Conservation (phyloP, 306 rosid species). For the Coriaria nepalensis region DNA sequence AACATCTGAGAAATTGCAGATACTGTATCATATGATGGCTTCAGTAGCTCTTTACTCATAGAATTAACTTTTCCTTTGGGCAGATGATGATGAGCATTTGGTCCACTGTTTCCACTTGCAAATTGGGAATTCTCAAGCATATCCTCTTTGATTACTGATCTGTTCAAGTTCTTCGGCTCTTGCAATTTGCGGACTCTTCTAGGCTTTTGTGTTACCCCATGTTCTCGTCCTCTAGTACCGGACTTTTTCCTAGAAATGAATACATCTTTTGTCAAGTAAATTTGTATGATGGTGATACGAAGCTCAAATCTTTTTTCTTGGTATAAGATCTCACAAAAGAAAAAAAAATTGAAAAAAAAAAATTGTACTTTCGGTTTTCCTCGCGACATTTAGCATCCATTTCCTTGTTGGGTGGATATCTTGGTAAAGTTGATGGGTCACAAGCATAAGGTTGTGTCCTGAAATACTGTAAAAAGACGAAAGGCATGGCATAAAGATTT, state of each 20-base stretch:
- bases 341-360: not conserved
- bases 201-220: slow-evolving; percentile 47
- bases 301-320: no score
- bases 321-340: no score
- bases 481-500: slow-evolving; percentile 6
- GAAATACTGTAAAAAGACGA: slow-evolving; percentile 48
- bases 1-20: slow-evolving; percentile 36
- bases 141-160: slow-evolving; percentile 36
- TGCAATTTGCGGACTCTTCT: slow-evolving; percentile 32
- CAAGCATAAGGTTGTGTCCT: slow-evolving; percentile 66
- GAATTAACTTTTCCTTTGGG: slow-evolving; percentile 25
- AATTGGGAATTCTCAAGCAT: slow-evolving; percentile 22
- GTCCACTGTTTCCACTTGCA: slow-evolving; percentile 22
- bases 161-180: slow-evolving; percentile 26
- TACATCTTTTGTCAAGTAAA: no score
- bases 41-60: slow-evolving; percentile 23
- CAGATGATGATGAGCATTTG: slow-evolving; percentile 6
- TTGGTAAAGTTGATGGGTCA: slow-evolving; percentile 71
- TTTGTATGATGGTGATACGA: no score
- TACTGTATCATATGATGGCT: slow-evolving; percentile 29
- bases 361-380: slow-evolving; percentile 41
- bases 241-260: slow-evolving; percentile 41
- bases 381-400: slow-evolving; percentile 72
- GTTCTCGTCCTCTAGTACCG: slow-evolving; percentile 32
- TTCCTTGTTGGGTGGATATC: slow-evolving; percentile 87